phyloP scores from a whole-genome alignment of 306 rosid species.

The Trifolium dubium region DNA sequence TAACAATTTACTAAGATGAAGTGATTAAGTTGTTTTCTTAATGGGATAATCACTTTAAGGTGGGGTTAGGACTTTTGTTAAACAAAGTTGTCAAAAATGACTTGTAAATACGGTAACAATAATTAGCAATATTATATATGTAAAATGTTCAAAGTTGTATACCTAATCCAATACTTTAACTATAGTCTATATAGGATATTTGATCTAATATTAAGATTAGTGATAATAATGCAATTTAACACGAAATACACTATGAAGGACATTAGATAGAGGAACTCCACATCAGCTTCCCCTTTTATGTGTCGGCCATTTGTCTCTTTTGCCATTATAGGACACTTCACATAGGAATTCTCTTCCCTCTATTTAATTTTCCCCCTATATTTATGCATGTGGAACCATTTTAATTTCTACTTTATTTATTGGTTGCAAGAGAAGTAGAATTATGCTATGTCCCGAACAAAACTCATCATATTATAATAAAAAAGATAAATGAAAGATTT shows the following conservation, averaged over 20 bases:
- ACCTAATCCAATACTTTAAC: conserved; percentile 49
- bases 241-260: conserved; percentile 50
- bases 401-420: not conserved
- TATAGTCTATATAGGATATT: conserved; percentile 39
- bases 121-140: conserved; percentile 39
- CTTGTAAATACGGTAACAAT: conserved; percentile 51
- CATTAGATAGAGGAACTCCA: conserved; percentile 54
- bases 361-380: not conserved
- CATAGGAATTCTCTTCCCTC: not conserved
- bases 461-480: no score
- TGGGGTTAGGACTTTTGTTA: conserved; percentile 50
- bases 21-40: conserved; percentile 53
- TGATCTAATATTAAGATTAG: conserved; percentile 25
- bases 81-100: conserved; percentile 56
- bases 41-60: conserved; percentile 47
- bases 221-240: conserved; percentile 36
- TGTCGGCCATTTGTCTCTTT: conserved; percentile 72
- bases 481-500: no score
- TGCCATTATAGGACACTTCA: conserved; percentile 41
- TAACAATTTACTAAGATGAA: conserved; percentile 49
- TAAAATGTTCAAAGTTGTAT: conserved; percentile 38
- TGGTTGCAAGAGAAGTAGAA: conserved; percentile 11
- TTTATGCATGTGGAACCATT: conserved; percentile 3
- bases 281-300: conserved; percentile 50
- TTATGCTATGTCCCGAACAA: no score